Evolutionary conservation across 148 eudicot genomes (phyloP), one percentile per base, ranked within the genome.

Genomic region (Rhododendron ovatum): DNA sequence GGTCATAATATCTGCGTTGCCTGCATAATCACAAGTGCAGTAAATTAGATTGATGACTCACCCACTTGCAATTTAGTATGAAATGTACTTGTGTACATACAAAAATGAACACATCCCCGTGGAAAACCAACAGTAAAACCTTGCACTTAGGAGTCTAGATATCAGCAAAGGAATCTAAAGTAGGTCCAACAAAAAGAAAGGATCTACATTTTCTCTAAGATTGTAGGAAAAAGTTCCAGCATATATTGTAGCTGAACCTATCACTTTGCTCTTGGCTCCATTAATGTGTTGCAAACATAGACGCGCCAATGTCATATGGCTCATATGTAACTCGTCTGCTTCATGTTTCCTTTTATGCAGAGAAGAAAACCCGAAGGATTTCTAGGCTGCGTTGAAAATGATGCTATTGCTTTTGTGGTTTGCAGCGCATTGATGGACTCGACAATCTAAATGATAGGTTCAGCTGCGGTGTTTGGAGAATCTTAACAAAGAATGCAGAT

Each of bases 1-100:
- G 76, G 76, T 71, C 76, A 33, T 71, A 5, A 71, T 71, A 71
- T 71, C 76, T 71, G 76, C 76, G 33, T 71, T 71, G 76, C 76
- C 76, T 71, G 76, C 76, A 71, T 30, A 71, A 71, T 71, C 39
- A 71, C 18, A 71, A 33, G 76, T 2, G 2, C 73, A 33, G 39
- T 71, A 71, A 71, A 71, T 71, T 71, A 71, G 41, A 69, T 30
- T 71, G 76, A 71, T 12, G 39, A 71, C 39, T 71, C 41, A 1
- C 15, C 22, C 15, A 30, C 76, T 71, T 13, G 18, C 76, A 30
- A 30, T 11, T 13, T 71, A 71, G 76, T 4, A 33, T 15, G 17
- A 30, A 71, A 30, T 33, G 41, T 30, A 71, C 33, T 65, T 30
- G 20, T 33, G 17, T 30, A 71, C 41, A 33, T n/a, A 71, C 39